phyloP scores from a whole-genome alignment of 2,329 filamentous ascomycete genomes.

The Phialophora chinensis region DNA sequence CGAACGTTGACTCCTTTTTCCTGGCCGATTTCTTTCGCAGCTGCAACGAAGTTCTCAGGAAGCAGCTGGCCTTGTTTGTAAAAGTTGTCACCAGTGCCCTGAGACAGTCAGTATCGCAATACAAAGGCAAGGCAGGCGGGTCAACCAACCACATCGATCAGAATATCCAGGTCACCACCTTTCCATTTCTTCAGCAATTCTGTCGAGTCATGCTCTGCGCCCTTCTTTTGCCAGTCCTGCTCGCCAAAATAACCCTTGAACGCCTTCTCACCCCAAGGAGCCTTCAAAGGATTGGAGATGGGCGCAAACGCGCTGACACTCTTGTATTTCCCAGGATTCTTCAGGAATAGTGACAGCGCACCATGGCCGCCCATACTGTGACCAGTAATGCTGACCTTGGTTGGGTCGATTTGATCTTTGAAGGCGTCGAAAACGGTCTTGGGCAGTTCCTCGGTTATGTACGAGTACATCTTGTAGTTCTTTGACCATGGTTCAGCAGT shows the following conservation, averaged over 20 bases:
- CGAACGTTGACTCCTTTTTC: conserved; percentile 73
- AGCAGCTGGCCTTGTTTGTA: conserved; percentile 93
- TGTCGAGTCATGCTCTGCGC: conserved; percentile 90
- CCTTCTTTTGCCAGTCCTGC: conserved; percentile 67
- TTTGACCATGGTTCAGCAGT: conserved; percentile 73
- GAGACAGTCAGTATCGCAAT: conserved; percentile 9
- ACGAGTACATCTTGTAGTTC: conserved; percentile 94
- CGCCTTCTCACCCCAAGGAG: conserved; percentile 95
- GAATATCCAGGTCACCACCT: conserved; percentile 69
- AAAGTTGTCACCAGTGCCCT: conserved; percentile 94
- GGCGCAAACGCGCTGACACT: conserved; percentile 89
- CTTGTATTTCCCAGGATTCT: conserved; percentile 88
- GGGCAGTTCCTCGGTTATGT: conserved; percentile 89
- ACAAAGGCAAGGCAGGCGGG: neutral
- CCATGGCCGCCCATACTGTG: conserved; percentile 99
- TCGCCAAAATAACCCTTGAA: conserved; percentile 89
- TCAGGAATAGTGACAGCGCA: conserved; percentile 87
- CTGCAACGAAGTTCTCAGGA: conserved; percentile 87
- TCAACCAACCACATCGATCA: conserved; percentile 83
- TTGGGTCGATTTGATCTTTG: conserved; percentile 68
- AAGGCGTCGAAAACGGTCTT: conserved; percentile 74
- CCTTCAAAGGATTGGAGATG: conserved; percentile 82
- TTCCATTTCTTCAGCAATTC: conserved; percentile 82
- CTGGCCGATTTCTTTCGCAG: conserved; percentile 76
- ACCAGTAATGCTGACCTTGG: conserved; percentile 80